Base-by-base conservation (phyloP, 2,329 filamentous ascomycete genomes). In the Fusarium kyushuense region DNA sequence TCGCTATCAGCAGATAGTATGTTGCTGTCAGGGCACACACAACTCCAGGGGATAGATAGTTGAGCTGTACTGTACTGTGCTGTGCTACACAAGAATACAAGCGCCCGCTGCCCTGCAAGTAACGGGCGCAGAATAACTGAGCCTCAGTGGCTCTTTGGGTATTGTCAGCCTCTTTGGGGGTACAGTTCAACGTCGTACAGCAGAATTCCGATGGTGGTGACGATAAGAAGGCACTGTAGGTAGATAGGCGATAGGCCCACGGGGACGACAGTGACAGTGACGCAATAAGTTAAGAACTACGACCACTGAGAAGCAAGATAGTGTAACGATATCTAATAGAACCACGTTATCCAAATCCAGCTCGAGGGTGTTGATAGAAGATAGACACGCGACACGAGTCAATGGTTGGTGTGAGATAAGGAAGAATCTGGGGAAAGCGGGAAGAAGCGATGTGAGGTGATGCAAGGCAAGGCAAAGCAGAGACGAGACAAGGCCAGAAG, bases 331-430 rank as follows among this genome's bases (percentile, higher is more conserved):
- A 63, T 72, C 72, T 74, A 74, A 74, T 74, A 73, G 54, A 67
- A 67, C 72, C 64, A 74, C 72, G 72, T 74, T 74, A 74, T 73
- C 63, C 72, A 71, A 74, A 73, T 60, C 51, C 54, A 62, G 63
- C 43, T 19, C 51, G 58, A 63, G 56, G 41, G 49, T 46, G 61
- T 55, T 54, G 63, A 64, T 68, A 48, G 45, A 48, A 58, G 67
- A 42, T 54, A 58, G 62, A 65, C 57, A 54, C 41, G 51, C 49
- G 52, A 62, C 56, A 61, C 52, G 49, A 57, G 59, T 64, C 67
- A 66, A 64, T 64, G 70, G 72, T 74, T 73, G 72, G 72, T 68
- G 65, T 58, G 62, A 74, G 72, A 74, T 74, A 74, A 74, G 47
- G 21, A 35, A 48, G 69, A 74, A 70, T 73, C 72, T 74, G 72